Evolutionary conservation across 495 filamentous ascomycete species (phyloP), one percentile per base, ranked within the genome.

Genomic region (Ascobolus immersus): DNA sequence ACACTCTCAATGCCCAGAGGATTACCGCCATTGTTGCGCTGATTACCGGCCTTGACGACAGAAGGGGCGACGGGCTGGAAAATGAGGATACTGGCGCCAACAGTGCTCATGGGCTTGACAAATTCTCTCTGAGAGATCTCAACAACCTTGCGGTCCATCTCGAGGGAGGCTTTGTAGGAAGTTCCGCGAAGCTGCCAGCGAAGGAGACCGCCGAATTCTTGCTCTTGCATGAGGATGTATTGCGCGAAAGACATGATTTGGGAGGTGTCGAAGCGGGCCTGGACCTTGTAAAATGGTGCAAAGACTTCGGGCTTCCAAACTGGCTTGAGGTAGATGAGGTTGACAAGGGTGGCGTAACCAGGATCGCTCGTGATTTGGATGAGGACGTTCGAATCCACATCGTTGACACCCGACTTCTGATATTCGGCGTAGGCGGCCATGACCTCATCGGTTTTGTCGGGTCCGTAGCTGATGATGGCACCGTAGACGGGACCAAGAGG

Each of bases 1-100:
- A 10, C 26, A n/a, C 29, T 36, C 12, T 18, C 41, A 1, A 53
- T 15, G 3, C 45, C 52, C 14, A 58, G 44, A 15, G 53, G 41
- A 32, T 58, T 52, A 1, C 55, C 54, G 8, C 54, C 52, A 1
- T 37, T 39, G 7, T n/a, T n/a, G n/a, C n/a, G n/a, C n/a, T 44
- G 18, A 10, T 37, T 23, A 8, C 45, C 38, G 13, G 40, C 34
- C n/a, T 39, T 18, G 22, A 33, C 38, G 14, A 50, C 43, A 23
- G 39, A 48, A 4, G 34, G 33, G 5, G 52, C 45, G 3, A 57
- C 36, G 4, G 54, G 49, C 27, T 57, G 54, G 29, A 50, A 45
- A 25, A 44, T 35, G 12, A 49, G 17, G n/a, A 35, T 20, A 3
- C 35, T 21, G 14, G 9, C 11, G 27, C 17, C 8, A 4, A 23